Conservation (phyloP, 352 stramenopile species). For the Pythium folliculosum region DNA sequence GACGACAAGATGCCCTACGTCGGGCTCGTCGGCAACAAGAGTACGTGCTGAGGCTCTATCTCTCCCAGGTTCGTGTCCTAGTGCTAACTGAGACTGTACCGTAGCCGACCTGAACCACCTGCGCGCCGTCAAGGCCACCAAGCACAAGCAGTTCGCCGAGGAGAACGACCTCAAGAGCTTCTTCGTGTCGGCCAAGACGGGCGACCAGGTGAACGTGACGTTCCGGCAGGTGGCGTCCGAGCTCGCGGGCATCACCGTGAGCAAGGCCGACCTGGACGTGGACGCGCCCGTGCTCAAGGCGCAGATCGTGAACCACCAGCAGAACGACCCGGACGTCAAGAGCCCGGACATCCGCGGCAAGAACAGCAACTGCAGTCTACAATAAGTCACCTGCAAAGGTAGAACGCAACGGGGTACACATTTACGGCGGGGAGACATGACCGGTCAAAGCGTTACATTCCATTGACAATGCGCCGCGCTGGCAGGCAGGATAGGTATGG, state of each 20-base stretch:
- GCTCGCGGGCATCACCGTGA: constrained; percentile 81
- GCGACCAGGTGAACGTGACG: constrained; percentile 89
- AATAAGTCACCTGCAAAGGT: constrained; percentile 24
- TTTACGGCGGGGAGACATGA: background rate
- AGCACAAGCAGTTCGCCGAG: constrained; percentile 92
- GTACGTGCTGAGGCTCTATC: constrained; percentile 36
- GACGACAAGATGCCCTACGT: constrained; percentile 88
- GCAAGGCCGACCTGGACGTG: constrained; percentile 84
- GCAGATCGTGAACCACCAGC: constrained; percentile 92
- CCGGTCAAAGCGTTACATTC: constrained; percentile 81
- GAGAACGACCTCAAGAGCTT: constrained; percentile 93
- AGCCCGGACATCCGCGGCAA: constrained; percentile 59
- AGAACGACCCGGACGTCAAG: constrained; percentile 90
- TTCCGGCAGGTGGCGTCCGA: constrained; percentile 88
- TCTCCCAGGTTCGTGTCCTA: background rate
- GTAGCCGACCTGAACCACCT: constrained; percentile 91
- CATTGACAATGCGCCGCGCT: constrained; percentile 30
- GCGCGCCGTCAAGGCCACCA: constrained; percentile 82
- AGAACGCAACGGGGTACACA: too few relatives aligned
- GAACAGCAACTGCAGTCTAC: constrained; percentile 55
- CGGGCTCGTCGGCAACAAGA: constrained; percentile 92
- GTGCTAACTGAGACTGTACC: background rate
- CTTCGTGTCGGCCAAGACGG: constrained; percentile 93
- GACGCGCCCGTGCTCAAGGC: constrained; percentile 87
- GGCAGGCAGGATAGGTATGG: constrained; percentile 24